phyloP scores from a whole-genome alignment of 2,329 filamentous ascomycete species.

The Aspergillus aculeatus region DNA sequence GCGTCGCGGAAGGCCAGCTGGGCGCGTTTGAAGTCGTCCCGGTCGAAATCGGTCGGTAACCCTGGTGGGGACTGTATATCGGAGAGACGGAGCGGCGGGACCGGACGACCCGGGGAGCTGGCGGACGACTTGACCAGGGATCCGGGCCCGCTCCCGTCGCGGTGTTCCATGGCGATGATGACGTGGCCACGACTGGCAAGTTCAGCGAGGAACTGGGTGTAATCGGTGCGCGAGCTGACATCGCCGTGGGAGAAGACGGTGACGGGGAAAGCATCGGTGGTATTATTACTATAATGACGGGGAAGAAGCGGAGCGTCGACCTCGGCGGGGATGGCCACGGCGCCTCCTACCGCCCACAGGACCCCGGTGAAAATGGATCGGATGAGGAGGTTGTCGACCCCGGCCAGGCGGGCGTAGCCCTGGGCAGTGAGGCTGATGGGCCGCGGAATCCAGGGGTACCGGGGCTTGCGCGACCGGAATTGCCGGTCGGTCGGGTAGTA shows the following conservation, averaged over 20 bases:
- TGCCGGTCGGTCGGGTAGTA: constrained; percentile 3
- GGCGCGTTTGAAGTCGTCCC: background rate
- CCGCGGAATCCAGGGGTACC: constrained; percentile 4
- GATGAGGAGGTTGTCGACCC: background rate
- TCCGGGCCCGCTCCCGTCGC: constrained; percentile 4
- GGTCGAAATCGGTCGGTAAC: background rate
- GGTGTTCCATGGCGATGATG: constrained; percentile 4
- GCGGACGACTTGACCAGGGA: constrained; percentile 5
- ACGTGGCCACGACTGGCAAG: constrained; percentile 6
- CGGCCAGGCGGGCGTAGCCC: constrained; percentile 3
- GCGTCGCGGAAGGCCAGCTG: constrained; percentile 7
- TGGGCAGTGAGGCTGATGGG: constrained; percentile 5
- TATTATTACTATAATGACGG: no score
- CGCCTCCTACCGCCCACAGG: constrained; percentile 1
- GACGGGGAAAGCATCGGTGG: background rate
- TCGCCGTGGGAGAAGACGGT: constrained; percentile 7
- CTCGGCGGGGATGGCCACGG: constrained; percentile 3
- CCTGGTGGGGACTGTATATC: background rate
- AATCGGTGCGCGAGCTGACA: constrained; percentile 6
- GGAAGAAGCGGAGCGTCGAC: constrained; percentile 3
- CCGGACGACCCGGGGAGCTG: background rate
- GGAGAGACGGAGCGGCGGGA: background rate
- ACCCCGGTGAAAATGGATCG: background rate
- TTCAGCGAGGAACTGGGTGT: constrained; percentile 5
- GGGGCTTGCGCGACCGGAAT: constrained; percentile 2